Percentiles rank a stretch among this genome's conserved stretches.
Conservation (phyloP, 2,329 filamentous ascomycete species). For the Phialophora macrospora region DNA sequence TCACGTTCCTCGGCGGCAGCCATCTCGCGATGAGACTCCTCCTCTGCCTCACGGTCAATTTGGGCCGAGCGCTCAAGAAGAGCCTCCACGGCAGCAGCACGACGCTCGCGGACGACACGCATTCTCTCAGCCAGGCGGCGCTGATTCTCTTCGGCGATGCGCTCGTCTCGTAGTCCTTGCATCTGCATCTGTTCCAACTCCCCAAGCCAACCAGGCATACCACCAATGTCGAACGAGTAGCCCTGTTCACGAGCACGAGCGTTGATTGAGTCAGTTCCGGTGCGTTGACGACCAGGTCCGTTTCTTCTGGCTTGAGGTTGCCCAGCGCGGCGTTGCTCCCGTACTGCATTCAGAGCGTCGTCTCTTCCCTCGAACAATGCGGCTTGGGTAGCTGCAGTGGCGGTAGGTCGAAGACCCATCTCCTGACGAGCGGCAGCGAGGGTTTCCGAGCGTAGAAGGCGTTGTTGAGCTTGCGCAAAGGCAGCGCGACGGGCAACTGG, state of each 20-base stretch:
- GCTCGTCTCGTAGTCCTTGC: constrained; percentile 1
- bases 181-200: constrained; percentile 28
- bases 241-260: constrained; percentile 2
- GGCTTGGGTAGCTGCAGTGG: not conserved
- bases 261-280: not conserved
- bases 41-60: not conserved
- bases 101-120: not conserved
- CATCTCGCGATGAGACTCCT: not conserved
- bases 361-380: not conserved
- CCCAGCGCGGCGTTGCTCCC: not conserved
- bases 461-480: constrained; percentile 18
- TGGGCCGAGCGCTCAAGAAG: not conserved
- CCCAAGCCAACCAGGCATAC: constrained; percentile 18
- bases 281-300: not conserved
- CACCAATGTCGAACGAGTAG: constrained; percentile 20
- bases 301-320: not conserved
- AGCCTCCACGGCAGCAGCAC: not conserved
- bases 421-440: constrained; percentile 21
- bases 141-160: not conserved
- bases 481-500: constrained; percentile 16
- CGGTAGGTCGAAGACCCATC: constrained; percentile 11
- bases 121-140: not conserved
- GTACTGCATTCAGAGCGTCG: not conserved
- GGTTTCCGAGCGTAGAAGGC: constrained; percentile 25
- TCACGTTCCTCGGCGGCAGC: not conserved